Percentiles rank a stretch among this genome's conserved stretches.
Evolutionary conservation across 2,329 filamentous ascomycete species (phyloP).

Genomic region (Pyrenophora tritici-repentis): DNA sequence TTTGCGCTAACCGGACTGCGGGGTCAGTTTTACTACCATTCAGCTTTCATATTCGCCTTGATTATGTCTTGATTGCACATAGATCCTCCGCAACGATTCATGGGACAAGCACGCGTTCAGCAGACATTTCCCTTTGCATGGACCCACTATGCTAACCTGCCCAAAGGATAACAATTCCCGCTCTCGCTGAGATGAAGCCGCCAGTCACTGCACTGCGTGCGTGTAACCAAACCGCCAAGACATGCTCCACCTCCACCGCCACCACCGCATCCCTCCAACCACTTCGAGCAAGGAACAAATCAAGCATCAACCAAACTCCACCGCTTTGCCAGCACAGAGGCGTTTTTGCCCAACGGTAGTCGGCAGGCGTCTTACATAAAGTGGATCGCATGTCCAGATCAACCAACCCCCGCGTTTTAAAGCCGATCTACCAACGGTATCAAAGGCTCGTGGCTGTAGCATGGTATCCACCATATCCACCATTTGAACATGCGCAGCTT

Average conservation of each 20-base stretch:
- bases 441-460: conserved; percentile 5
- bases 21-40: conserved; percentile 2
- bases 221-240: conserved; percentile 19
- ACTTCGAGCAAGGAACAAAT: conserved; percentile 17
- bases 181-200: conserved; percentile 13
- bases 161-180: conserved; percentile 15
- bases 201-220: conserved; percentile 7
- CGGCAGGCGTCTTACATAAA: conserved; percentile 17
- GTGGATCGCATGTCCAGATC: conserved; percentile 28
- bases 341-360: conserved; percentile 20
- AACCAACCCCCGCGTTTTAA: conserved; percentile 28
- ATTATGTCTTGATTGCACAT: not conserved
- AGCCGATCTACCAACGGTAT: conserved; percentile 17
- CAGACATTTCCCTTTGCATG: conserved; percentile 2
- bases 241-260: conserved; percentile 14
- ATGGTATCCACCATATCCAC: conserved; percentile 11
- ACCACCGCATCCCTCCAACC: conserved; percentile 4
- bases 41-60: not conserved
- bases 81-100: conserved; percentile 6
- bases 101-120: conserved; percentile 5
- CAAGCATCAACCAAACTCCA: conserved; percentile 25
- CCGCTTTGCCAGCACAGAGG: conserved; percentile 16
- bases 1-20: conserved; percentile 4
- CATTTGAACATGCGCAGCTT: conserved; percentile 5
- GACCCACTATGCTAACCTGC: conserved; percentile 16